Percentiles rank a stretch among this genome's conserved stretches.
Conservation (phyloP, 2,329 filamentous ascomycete species). For the Colletotrichum tabaci region DNA sequence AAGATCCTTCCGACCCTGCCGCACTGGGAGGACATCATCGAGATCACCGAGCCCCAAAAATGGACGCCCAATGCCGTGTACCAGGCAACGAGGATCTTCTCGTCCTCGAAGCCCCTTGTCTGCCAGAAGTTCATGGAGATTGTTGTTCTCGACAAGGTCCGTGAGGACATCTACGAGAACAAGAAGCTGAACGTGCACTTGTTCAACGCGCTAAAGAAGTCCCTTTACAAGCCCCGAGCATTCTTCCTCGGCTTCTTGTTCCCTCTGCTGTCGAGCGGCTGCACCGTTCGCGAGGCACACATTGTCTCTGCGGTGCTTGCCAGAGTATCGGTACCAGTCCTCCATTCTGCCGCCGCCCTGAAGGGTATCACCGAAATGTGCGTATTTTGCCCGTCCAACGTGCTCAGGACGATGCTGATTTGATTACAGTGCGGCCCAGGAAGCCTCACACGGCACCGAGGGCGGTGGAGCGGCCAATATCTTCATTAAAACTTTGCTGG, state of each 20-base stretch:
- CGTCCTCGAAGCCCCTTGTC: slow-evolving; percentile 84
- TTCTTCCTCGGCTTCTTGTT: slow-evolving; percentile 94
- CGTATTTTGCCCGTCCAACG: background rate
- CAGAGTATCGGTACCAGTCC: slow-evolving; percentile 87
- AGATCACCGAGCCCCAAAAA: slow-evolving; percentile 84
- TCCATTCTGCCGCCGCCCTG: slow-evolving; percentile 92
- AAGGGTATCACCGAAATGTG: slow-evolving; percentile 91
- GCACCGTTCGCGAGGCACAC: slow-evolving; percentile 90
- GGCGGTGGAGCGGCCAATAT: slow-evolving; percentile 94
- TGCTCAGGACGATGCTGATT: slow-evolving; percentile 9
- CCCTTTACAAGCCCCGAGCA: slow-evolving; percentile 91
- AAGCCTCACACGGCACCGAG: slow-evolving; percentile 86
- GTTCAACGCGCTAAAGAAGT: slow-evolving; percentile 94
- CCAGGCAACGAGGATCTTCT: slow-evolving; percentile 92
- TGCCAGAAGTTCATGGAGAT: slow-evolving; percentile 90
- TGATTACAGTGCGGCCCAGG: slow-evolving; percentile 76
- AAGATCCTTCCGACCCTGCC: slow-evolving; percentile 95
- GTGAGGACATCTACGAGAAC: slow-evolving; percentile 92
- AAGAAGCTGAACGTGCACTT: slow-evolving; percentile 97
- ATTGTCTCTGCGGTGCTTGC: slow-evolving; percentile 91
- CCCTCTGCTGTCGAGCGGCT: slow-evolving; percentile 87
- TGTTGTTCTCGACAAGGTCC: slow-evolving; percentile 90
- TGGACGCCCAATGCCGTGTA: slow-evolving; percentile 85
- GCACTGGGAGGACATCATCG: slow-evolving; percentile 90
- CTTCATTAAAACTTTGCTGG: slow-evolving; percentile 92